Base-by-base conservation (phyloP, 768 basidiomycete genomes). In the Pleurotus sapidus region DNA sequence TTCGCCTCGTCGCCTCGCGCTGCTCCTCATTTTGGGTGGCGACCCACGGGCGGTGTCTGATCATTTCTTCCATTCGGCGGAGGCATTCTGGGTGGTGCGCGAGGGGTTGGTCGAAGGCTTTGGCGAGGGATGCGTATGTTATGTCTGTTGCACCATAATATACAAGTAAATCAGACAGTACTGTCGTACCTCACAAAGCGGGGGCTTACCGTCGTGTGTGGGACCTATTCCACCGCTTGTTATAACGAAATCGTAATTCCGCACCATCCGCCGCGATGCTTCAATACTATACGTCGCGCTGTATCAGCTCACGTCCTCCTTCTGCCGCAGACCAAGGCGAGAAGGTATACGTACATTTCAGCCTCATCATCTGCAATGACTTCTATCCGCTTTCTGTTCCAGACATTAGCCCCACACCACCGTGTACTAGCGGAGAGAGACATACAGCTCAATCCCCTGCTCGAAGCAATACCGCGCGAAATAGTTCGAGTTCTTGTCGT, bases 211-310 rank as follows among this genome's bases (percentile, higher is more conserved):
- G 65, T 93, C 93, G 65, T 94, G 92, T 11, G 93, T 95, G 2
- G 93, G 91, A 0, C 93, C 93, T 55, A 97, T 93, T 0, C 95
- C 95, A 1, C 95, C 95, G 11, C 86, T 88, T 0, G 93, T 95
- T 54, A 98, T 79, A 25, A 97, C 94, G 63, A 95, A 87, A 69
- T 97, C 95, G 68, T 94, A 95, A 46, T 81, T 82, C 38, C 78
- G 72, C 39, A 89, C 87, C 81, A 98, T 84, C 17, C 93, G 78
- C 59, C 84, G 77, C 37, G 91, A 92, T 5, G 95, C 94, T 67
- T 96, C 92, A 57, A 91, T 77, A 59, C 93, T 95, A 49, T 24
- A 46, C 66, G 1, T 55, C 30, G 46, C 30, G 5, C 12, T 37
- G 15, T 20, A 46, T 51, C 34, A 30, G 46, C 51, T 48, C 27